Percentiles rank a stretch among this genome's conserved stretches.
Evolutionary conservation across 306 rosid species (phyloP).

Genomic region (Inga oerstediana): DNA sequence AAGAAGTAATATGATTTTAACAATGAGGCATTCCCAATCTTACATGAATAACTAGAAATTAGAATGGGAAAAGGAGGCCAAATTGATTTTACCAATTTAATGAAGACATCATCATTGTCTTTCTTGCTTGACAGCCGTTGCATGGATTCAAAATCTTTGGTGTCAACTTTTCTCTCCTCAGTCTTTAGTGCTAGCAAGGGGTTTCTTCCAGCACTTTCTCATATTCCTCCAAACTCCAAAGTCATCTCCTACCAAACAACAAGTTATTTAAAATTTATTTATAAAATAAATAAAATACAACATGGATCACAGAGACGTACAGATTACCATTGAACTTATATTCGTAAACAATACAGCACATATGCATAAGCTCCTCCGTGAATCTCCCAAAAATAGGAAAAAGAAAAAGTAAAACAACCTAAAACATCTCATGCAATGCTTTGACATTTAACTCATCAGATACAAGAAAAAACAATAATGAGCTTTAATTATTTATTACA

Average conservation of each 20-base stretch:
- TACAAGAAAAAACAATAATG: too few relatives aligned
- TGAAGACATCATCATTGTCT: slow-evolving; percentile 69
- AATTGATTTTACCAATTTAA: slow-evolving; percentile 66
- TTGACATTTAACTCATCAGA: too few relatives aligned
- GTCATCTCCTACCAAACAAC: slow-evolving; percentile 79
- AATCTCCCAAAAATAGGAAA: too few relatives aligned
- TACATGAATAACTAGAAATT: not conserved
- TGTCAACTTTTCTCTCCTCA: slow-evolving; percentile 86
- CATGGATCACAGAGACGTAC: not conserved
- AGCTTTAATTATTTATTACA: too few relatives aligned
- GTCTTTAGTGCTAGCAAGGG: slow-evolving; percentile 70
- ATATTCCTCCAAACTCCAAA: slow-evolving; percentile 90
- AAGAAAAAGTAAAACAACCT: too few relatives aligned
- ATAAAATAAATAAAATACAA: not conserved
- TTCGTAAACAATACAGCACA: not conserved
- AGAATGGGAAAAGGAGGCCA: not conserved
- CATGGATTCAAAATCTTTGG: slow-evolving; percentile 79
- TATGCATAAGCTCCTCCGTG: not conserved
- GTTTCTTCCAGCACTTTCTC: slow-evolving; percentile 84
- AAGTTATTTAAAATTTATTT: not conserved
- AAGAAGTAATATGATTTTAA: too few relatives aligned
- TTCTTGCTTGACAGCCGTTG: slow-evolving; percentile 90
- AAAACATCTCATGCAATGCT: too few relatives aligned
- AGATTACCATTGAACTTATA: not conserved
- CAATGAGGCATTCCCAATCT: slow-evolving; percentile 1